Conservation (phyloP, 2,329 filamentous ascomycete genomes). For the Drechmeria coniospora region DNA sequence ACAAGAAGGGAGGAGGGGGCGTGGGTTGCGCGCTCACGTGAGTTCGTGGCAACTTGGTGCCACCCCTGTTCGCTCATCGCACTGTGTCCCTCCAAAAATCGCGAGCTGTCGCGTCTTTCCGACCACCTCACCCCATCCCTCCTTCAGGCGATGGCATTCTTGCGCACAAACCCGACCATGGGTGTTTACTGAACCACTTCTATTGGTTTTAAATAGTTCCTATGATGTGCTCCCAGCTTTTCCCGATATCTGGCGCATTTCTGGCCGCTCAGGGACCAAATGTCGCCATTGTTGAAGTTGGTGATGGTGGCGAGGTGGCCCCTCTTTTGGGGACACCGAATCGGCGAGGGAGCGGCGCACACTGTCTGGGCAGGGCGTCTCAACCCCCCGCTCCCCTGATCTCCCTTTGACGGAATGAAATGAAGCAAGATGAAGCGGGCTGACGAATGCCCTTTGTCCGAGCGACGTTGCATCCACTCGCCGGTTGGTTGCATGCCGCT, state of each 20-base stretch:
- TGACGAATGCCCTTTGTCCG: no score
- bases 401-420: neutral
- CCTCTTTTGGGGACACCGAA: conserved; percentile 9
- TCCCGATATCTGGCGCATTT: conserved; percentile 7
- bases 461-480: no score
- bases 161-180: conserved; percentile 13
- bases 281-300: conserved; percentile 2
- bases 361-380: neutral
- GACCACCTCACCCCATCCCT: conserved; percentile 23
- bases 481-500: no score
- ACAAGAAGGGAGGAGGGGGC: no score
- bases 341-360: conserved; percentile 2
- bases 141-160: conserved; percentile 10
- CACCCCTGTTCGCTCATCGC: conserved; percentile 11
- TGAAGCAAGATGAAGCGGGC: no score
- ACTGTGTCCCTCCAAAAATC: conserved; percentile 20
- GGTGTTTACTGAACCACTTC: conserved; percentile 3
- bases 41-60: conserved; percentile 27
- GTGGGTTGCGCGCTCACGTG: conserved; percentile 22
- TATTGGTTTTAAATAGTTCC: conserved; percentile 4
- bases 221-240: conserved; percentile 6
- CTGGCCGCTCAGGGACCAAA: conserved; percentile 9
- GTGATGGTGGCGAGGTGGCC: conserved; percentile 7
- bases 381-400: no score
- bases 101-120: conserved; percentile 30